Evolutionary conservation across 2,329 filamentous ascomycete species (phyloP).

Genomic region (Fonsecaea erecta): DNA sequence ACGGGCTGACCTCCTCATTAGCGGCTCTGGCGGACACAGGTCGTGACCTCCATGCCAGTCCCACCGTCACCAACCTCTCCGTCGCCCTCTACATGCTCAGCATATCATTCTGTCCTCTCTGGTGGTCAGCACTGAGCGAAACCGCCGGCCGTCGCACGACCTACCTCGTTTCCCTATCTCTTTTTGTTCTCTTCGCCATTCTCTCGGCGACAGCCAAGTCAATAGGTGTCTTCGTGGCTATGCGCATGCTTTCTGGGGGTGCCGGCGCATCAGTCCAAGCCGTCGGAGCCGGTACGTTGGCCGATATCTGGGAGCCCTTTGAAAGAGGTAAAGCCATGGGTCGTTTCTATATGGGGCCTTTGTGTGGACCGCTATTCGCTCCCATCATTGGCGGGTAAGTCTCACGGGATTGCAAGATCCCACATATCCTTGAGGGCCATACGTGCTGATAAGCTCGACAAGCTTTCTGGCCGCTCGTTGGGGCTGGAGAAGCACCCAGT

Average conservation of each 20-base stretch:
- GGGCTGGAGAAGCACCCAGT: constrained; percentile 73
- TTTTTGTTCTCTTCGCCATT: background rate
- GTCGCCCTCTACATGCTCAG: constrained; percentile 79
- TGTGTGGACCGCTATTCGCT: constrained; percentile 73
- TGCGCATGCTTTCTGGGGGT: constrained; percentile 74
- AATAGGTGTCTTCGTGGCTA: constrained; percentile 75
- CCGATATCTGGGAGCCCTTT: constrained; percentile 75
- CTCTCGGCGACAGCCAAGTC: constrained; percentile 50
- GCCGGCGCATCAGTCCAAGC: constrained; percentile 79
- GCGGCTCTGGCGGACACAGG: background rate
- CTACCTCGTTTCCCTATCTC: constrained; percentile 57
- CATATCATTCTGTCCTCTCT: constrained; percentile 81
- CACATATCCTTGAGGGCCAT: background rate
- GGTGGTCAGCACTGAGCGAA: constrained; percentile 85
- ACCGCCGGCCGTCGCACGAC: constrained; percentile 70
- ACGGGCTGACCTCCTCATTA: background rate
- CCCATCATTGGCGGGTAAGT: constrained; percentile 77
- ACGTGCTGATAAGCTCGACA: background rate
- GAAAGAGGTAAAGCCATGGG: constrained; percentile 79
- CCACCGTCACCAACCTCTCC: constrained; percentile 75
- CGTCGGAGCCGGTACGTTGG: constrained; percentile 79
- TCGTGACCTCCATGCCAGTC: constrained; percentile 45
- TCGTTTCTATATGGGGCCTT: constrained; percentile 77
- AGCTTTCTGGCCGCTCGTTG: background rate
- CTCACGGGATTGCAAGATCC: constrained; percentile 61